Base-by-base conservation (phyloP, 495 filamentous ascomycete species). In the Cercophora sp. region DNA sequence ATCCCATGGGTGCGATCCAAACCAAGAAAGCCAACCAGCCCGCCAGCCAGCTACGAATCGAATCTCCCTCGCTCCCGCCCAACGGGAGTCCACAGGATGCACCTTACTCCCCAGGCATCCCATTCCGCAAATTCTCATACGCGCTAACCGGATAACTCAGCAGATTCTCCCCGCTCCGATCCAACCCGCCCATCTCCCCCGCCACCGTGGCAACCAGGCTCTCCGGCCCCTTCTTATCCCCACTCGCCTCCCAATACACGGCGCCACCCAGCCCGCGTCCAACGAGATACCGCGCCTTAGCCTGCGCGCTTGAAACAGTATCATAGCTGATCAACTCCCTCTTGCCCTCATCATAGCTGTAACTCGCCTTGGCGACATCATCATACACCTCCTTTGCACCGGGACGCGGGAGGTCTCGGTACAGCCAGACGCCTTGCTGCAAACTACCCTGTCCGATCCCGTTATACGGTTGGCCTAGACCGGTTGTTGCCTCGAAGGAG, bases 181-280 rank as follows among this genome's bases (percentile, higher is more conserved):
- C 87, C 58, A 89, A 62, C 16, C 59, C 66, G 5, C 61, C 63
- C 37, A 74, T 56, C 24, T 78, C 74, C 41, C 75, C 73, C 13
- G 83, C 79, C 51, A 86, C 71, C 8, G 76, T 81, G 19, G 72
- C 74, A 36, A 92, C 80, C 68, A 91, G 62, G 62, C 85, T 86
- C 31, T 73, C 75, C 4, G 72, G 70, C 1, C 76, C 81, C 0
- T 40, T 59, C 63, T 79, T 85, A 63, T 96, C 91, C 20, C 80
- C 83, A 63, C 82, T 87, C 20, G 80, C 83, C 70, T 96, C 91
- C 91, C 91, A 96, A 79, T 88, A 96, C 82, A 96, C 92, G 0
- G 79, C 84, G 10, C 91, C 89, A 3, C 87, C 89, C 6, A 96
- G 75, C 5, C 81, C 78, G 43, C 74, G 76, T 11, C 73, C 50